These are phyloP conservation scores for Ophiostoma quercus DNA, from an alignment of 2,329 filamentous ascomycete species.

Conservation along the genomic window DNA sequence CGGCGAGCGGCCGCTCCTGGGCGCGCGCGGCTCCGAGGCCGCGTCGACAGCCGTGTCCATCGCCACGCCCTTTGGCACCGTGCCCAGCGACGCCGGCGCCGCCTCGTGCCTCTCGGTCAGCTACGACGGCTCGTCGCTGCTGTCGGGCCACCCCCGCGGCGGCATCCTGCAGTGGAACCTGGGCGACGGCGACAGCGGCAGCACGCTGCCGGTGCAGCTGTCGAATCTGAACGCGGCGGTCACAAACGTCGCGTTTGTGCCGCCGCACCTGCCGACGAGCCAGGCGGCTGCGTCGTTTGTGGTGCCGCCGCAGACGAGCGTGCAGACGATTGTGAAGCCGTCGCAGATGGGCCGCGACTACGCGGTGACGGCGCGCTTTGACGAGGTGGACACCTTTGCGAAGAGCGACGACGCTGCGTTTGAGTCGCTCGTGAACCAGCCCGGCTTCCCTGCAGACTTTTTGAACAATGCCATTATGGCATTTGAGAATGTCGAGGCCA, in stretches of 20 bases:
- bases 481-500: conserved; percentile 35
- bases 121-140: conserved; percentile 73
- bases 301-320: conserved; percentile 28
- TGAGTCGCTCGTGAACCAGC: conserved; percentile 41
- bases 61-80: conserved; percentile 49
- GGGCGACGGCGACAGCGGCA: conserved; percentile 41
- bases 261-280: conserved; percentile 50
- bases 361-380: conserved; percentile 60
- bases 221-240: conserved; percentile 73
- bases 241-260: conserved; percentile 72
- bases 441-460: conserved; percentile 44
- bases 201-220: conserved; percentile 55
- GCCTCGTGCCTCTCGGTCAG: conserved; percentile 65
- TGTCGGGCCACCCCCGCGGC: conserved; percentile 77
- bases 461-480: conserved; percentile 48
- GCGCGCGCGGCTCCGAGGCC: conserved; percentile 47
- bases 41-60: conserved; percentile 55
- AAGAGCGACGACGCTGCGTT: conserved; percentile 34
- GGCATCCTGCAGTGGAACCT: conserved; percentile 78
- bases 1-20: conserved; percentile 51
- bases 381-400: conserved; percentile 32
- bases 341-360: conserved; percentile 62
- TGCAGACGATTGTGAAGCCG: conserved; percentile 71
- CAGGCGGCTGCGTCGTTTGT: neutral
- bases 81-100: conserved; percentile 59